Percentiles rank a stretch among this genome's conserved stretches.
Conservation (phyloP, 441 rosid species). For the Croton setiger region DNA sequence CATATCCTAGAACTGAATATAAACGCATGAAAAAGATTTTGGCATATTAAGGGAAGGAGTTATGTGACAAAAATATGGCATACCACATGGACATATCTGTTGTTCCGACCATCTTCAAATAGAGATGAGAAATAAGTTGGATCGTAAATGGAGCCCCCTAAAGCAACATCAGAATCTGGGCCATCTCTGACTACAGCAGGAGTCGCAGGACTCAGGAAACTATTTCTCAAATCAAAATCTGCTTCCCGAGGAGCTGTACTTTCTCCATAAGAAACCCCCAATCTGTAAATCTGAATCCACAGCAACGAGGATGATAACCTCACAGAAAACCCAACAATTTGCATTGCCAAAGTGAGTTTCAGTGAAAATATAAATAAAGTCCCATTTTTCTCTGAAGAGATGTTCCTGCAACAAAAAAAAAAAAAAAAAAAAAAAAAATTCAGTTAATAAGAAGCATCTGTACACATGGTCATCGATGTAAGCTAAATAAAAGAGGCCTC, state of each 20-base stretch:
- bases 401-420: slow-evolving; percentile 42
- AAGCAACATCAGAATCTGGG: slow-evolving; percentile 51
- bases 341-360: slow-evolving; percentile 76
- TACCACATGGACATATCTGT: slow-evolving; percentile 21
- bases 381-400: slow-evolving; percentile 53
- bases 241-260: slow-evolving; percentile 43
- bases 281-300: slow-evolving; percentile 91
- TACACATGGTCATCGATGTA: not conserved
- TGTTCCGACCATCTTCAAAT: slow-evolving; percentile 57
- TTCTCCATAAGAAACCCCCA: slow-evolving; percentile 59
- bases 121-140: slow-evolving; percentile 76
- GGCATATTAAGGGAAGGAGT: not conserved
- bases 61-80: not conserved
- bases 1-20: not conserved
- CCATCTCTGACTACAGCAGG: slow-evolving; percentile 40
- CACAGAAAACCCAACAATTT: slow-evolving; percentile 70
- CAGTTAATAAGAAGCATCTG: slow-evolving; percentile 6
- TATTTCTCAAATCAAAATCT: slow-evolving; percentile 71
- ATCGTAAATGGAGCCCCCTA: slow-evolving; percentile 76
- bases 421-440: too few relatives aligned
- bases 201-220: slow-evolving; percentile 60
- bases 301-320: slow-evolving; percentile 73
- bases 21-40: not conserved
- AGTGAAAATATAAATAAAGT: slow-evolving; percentile 60
- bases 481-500: not conserved